Conservation (phyloP, 2,329 filamentous ascomycete species). For the Parafenestella ontariensis region DNA sequence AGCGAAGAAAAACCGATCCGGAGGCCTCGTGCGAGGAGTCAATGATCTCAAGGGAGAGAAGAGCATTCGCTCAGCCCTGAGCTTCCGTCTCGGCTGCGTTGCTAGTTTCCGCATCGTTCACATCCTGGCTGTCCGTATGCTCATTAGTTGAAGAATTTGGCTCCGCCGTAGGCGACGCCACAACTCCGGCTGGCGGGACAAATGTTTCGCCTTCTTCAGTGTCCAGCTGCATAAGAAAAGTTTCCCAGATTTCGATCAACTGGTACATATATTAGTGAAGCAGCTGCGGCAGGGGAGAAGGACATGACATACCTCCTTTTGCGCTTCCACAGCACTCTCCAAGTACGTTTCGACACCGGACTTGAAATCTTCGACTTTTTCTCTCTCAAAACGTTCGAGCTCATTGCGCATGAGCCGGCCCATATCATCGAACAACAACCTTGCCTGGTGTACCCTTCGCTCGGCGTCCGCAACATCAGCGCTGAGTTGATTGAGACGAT, state of each 20-base stretch:
- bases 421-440: conserved; percentile 96
- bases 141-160: conserved; percentile 18
- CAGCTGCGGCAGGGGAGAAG: neutral
- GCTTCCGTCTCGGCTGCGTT: conserved; percentile 2
- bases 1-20: neutral
- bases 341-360: conserved; percentile 96
- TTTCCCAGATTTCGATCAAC: conserved; percentile 94
- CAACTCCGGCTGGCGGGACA: conserved; percentile 47
- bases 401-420: conserved; percentile 89
- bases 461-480: conserved; percentile 96
- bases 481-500: conserved; percentile 88
- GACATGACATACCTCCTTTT: conserved; percentile 81
- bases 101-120: conserved; percentile 4
- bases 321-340: conserved; percentile 95
- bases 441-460: conserved; percentile 86
- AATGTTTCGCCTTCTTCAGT: conserved; percentile 75
- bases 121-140: conserved; percentile 13
- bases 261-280: conserved; percentile 39
- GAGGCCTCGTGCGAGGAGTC: neutral
- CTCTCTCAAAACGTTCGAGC: conserved; percentile 90
- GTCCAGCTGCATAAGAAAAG: conserved; percentile 94
- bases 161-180: conserved; percentile 37
- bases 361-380: conserved; percentile 99
- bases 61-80: neutral
- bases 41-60: neutral